A percentile compares a stretch with the other conserved stretches of the same genome.
These are phyloP conservation scores for Cladosporium sp. DNA, from an alignment of 2,329 filamentous ascomycete species.

Conservation along the genomic window DNA sequence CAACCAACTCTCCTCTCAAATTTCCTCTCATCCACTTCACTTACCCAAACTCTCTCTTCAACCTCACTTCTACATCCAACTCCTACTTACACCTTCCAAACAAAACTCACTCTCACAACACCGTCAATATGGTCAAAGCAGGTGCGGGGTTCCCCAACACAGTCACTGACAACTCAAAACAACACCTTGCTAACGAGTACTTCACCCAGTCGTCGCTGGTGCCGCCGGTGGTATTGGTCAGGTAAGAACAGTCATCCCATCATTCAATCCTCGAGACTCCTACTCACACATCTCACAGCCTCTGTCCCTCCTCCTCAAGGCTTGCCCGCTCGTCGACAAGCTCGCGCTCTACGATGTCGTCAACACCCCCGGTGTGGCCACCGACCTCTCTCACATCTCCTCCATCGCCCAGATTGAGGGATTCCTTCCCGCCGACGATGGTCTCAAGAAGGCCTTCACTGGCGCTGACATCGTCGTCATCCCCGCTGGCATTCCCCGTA, in stretches of 20 bases:
- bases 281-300: conserved; percentile 55
- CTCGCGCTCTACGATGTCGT: conserved; percentile 99
- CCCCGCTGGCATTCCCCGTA: conserved; percentile 94
- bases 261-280: neutral
- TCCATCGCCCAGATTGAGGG: conserved; percentile 81
- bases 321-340: conserved; percentile 80
- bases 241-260: conserved; percentile 34
- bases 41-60: conserved; percentile 4
- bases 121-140: conserved; percentile 28
- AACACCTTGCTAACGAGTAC: neutral
- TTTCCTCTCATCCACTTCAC: neutral
- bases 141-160: conserved; percentile 19
- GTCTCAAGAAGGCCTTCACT: conserved; percentile 82
- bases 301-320: conserved; percentile 93
- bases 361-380: conserved; percentile 93
- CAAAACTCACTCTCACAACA: too few relatives aligned
- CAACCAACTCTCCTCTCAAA: neutral
- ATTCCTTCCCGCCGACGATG: conserved; percentile 79
- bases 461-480: conserved; percentile 96
- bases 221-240: conserved; percentile 96
- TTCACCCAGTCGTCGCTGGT: conserved; percentile 69
- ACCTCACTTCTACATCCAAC: neutral
- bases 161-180: neutral
- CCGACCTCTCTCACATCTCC: conserved; percentile 97
- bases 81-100: conserved; percentile 3